These are phyloP conservation scores for Xerocomus subilludens DNA, from an alignment of 1,284 basidiomycete genomes.

Conservation along the genomic window DNA sequence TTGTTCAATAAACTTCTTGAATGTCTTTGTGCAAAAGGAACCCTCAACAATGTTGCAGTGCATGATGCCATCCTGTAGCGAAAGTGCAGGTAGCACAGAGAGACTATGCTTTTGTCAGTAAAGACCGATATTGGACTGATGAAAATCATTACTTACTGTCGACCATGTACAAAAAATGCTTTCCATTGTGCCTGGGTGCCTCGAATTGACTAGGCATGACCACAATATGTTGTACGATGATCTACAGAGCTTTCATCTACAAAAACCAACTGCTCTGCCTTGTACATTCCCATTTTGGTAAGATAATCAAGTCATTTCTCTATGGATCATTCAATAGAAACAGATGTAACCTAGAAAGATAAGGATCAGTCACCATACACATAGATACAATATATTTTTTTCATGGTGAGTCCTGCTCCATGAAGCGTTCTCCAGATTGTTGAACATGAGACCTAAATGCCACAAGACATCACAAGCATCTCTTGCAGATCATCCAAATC, in stretches of 20 bases:
- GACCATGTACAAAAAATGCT: constrained; percentile 25
- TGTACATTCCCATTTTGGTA: not conserved
- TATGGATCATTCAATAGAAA: constrained; percentile 7
- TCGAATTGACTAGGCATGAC: constrained; percentile 15
- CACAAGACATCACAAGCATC: not conserved
- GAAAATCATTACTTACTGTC: not conserved
- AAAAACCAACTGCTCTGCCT: constrained; percentile 9
- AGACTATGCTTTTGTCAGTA: constrained; percentile 6
- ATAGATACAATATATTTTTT: constrained; percentile 38
- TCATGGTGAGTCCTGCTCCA: constrained; percentile 24
- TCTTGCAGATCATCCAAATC: constrained; percentile 23
- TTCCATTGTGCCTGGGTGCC: constrained; percentile 14
- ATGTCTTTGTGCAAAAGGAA: constrained; percentile 11
- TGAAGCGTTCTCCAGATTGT: constrained; percentile 4
- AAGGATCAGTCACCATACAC: not conserved
- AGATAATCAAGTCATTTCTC: not conserved
- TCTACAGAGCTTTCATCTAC: constrained; percentile 25
- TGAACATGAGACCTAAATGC: not conserved
- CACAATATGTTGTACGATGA: not conserved
- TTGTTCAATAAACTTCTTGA: not conserved
- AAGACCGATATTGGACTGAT: not conserved
- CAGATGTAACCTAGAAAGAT: constrained; percentile 9
- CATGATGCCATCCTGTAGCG: constrained; percentile 15
- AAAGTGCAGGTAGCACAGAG: constrained; percentile 24
- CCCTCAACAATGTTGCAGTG: constrained; percentile 20